phyloP scores from a whole-genome alignment of 805 yeast species.

The Ogataea populi-albae region DNA sequence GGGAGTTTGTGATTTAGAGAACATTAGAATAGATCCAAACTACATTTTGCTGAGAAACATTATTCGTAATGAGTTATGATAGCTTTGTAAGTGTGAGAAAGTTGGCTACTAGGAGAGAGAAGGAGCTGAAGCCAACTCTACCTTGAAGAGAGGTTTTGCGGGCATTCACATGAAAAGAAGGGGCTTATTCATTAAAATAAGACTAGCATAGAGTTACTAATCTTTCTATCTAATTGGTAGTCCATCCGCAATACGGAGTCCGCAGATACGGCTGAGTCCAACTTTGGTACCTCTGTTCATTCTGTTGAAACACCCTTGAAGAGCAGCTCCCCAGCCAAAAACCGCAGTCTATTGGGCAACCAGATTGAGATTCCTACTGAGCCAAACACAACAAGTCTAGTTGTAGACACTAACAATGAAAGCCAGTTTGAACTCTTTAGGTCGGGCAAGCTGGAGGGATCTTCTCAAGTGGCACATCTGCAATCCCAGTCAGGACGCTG shows the following conservation, averaged over 20 bases:
- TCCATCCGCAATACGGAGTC: slow-evolving; percentile 17
- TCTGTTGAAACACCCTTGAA: slow-evolving; percentile 16
- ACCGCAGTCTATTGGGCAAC: background rate
- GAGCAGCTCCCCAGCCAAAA: slow-evolving; percentile 5
- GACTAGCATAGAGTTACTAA: slow-evolving; percentile 3
- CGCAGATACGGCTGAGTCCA: slow-evolving; percentile 21
- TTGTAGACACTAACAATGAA: slow-evolving; percentile 7
- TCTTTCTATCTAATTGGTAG: slow-evolving; percentile 5
- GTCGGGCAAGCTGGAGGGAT: slow-evolving; percentile 8
- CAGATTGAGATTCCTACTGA: slow-evolving; percentile 8
- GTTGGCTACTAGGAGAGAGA: slow-evolving; percentile 3
- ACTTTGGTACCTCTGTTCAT: slow-evolving; percentile 19
- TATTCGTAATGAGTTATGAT: slow-evolving; percentile 16
- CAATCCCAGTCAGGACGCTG: slow-evolving; percentile 7
- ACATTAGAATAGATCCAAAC: too few species aligned
- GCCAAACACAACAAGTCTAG: slow-evolving; percentile 2
- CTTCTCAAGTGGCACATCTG: slow-evolving; percentile 2
- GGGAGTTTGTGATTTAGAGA: too few species aligned
- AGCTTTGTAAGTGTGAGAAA: slow-evolving; percentile 15
- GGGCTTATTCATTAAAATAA: too few species aligned
- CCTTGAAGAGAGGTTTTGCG: too few species aligned
- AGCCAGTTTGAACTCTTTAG: slow-evolving; percentile 16
- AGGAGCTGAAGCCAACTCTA: slow-evolving; percentile 3
- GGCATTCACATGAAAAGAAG: too few species aligned
- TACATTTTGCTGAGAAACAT: too few species aligned